A percentile compares a stretch with the other conserved stretches of the same genome.
Evolutionary conservation across 2,329 filamentous ascomycete genomes (phyloP).

Genomic region (Torrubiellomyces zombiae): DNA sequence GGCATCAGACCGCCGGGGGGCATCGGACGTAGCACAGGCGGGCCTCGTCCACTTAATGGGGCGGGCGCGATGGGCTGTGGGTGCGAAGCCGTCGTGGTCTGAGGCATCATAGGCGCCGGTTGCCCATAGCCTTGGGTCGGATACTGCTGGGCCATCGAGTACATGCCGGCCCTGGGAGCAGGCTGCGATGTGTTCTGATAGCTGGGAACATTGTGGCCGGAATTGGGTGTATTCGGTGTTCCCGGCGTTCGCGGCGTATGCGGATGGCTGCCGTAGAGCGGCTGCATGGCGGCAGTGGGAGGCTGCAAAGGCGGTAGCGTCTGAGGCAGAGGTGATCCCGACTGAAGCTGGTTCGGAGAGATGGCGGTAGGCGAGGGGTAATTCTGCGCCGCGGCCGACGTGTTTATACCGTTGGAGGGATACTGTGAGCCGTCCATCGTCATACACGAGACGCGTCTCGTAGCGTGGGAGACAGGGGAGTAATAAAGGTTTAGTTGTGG

Average conservation of each 20-base stretch:
- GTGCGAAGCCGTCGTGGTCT: conserved; percentile 50
- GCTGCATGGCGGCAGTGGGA: conserved; percentile 25
- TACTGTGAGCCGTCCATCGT: conserved; percentile 40
- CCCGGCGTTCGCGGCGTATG: conserved; percentile 46
- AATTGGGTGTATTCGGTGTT: conserved; percentile 45
- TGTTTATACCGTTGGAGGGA: conserved; percentile 39
- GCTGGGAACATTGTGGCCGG: conserved; percentile 32
- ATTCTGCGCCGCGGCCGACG: conserved; percentile 28
- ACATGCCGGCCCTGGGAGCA: conserved; percentile 29
- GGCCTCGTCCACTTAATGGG: conserved; percentile 37
- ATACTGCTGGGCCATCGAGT: conserved; percentile 38
- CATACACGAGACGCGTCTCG: conserved; percentile 19
- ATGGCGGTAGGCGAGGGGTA: conserved; percentile 36
- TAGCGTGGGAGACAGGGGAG: conserved; percentile 6
- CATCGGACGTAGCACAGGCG: conserved; percentile 51
- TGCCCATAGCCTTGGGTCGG: conserved; percentile 37
- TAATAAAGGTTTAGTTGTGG: too few relatives aligned
- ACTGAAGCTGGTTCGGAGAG: conserved; percentile 34
- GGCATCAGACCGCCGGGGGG: conserved; percentile 48
- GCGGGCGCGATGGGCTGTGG: conserved; percentile 64
- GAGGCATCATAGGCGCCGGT: conserved; percentile 46
- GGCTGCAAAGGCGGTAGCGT: conserved; percentile 39
- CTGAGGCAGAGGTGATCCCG: conserved; percentile 29
- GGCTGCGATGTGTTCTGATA: conserved; percentile 36
- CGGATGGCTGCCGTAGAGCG: conserved; percentile 38